Conservation (phyloP, 106 monocot genomes). For the Cymbidium sinense region DNA sequence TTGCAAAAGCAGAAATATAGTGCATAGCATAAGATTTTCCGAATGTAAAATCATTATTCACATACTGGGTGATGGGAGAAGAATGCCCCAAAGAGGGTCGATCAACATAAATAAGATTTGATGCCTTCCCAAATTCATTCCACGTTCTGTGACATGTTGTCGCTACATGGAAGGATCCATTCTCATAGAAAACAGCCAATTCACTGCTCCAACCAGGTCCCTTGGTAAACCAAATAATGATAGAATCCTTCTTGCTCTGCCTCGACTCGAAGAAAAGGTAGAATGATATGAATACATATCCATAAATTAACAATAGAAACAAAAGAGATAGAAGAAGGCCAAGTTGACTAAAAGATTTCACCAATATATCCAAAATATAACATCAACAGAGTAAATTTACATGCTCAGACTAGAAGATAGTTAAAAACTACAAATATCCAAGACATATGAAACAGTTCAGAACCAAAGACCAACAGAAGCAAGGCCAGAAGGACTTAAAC, state of each 20-base stretch:
- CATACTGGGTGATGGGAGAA: conserved; percentile 56
- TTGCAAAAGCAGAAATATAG: conserved; percentile 85
- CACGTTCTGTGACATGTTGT: conserved; percentile 62
- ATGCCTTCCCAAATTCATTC: conserved; percentile 74
- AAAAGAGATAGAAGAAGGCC: too few species aligned
- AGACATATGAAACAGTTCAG: too few species aligned
- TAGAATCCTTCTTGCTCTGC: conserved; percentile 54
- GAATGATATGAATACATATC: too few species aligned
- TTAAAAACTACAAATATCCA: too few species aligned
- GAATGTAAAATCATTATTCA: conserved; percentile 60
- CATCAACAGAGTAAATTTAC: too few species aligned
- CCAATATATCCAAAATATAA: too few species aligned
- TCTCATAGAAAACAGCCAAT: conserved; percentile 78
- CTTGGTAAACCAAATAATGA: conserved; percentile 83
- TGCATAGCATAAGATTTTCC: conserved; percentile 84
- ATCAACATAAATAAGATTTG: conserved; percentile 75
- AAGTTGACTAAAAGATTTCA: too few species aligned
- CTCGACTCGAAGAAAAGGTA: conserved; percentile 85
- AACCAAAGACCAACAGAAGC: too few species aligned
- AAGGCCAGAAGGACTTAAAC: too few species aligned
- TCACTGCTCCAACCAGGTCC: conserved; percentile 89
- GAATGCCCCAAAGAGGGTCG: conserved; percentile 88
- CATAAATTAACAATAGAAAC: too few species aligned
- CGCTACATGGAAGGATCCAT: conserved; percentile 61
- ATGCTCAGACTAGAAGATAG: too few species aligned